Evolutionary conservation across 768 basidiomycete species (phyloP).

Genomic region (Phlebiopsis gigantea): DNA sequence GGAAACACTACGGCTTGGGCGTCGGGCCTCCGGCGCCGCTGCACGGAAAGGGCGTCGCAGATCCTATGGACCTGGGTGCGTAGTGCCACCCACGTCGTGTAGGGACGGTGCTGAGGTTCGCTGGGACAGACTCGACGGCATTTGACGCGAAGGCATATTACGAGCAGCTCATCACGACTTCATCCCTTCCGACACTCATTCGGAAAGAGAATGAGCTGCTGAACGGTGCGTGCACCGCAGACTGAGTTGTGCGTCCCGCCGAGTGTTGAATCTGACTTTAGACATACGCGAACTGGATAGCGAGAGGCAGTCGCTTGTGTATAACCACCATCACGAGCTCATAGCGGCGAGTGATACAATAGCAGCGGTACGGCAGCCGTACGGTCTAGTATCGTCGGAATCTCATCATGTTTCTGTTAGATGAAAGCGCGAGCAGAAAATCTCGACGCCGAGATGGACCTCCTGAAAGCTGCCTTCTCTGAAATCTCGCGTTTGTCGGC

Average conservation of each 20-base stretch:
- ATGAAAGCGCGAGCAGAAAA: conserved; percentile 87
- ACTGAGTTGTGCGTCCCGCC: not conserved
- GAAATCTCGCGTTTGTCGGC: conserved; percentile 78
- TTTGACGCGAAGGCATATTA: conserved; percentile 86
- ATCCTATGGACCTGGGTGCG: conserved; percentile 81
- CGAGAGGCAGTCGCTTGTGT: conserved; percentile 87
- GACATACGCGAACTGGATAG: conserved; percentile 86
- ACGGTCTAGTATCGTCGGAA: not conserved
- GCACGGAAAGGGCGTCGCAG: conserved; percentile 43
- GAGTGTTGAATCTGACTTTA: conserved; percentile 21
- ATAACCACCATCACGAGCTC: conserved; percentile 93
- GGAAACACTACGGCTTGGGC: conserved; percentile 85
- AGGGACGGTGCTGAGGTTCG: not conserved
- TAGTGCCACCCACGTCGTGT: not conserved
- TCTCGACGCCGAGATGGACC: conserved; percentile 79
- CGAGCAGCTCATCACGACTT: conserved; percentile 79
- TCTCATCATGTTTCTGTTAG: conserved; percentile 33
- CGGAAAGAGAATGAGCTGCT: conserved; percentile 81
- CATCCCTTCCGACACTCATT: conserved; percentile 65
- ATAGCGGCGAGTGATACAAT: conserved; percentile 94
- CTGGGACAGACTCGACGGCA: conserved; percentile 60
- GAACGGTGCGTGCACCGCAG: conserved; percentile 39
- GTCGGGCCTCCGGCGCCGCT: conserved; percentile 64
- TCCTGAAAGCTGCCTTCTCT: conserved; percentile 74
- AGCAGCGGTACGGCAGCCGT: conserved; percentile 52